Percentiles rank a stretch among this genome's conserved stretches.
Conservation (phyloP, 768 basidiomycete species). For the Psilocybe cubensis region DNA sequence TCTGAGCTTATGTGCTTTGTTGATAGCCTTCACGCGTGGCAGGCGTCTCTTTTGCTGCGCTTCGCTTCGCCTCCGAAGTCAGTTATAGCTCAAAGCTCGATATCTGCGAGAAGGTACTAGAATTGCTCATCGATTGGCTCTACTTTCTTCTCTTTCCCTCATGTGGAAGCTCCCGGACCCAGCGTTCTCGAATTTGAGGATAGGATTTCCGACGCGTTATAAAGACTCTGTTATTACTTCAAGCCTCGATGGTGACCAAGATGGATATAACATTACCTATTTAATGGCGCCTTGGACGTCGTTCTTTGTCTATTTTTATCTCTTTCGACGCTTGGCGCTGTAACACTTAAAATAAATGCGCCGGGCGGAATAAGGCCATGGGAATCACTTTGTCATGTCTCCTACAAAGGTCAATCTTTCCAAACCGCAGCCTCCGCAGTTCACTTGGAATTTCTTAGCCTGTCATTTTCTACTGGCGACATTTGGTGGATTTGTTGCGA, state of each 20-base stretch:
- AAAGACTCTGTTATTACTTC: not conserved
- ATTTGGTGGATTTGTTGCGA: slow-evolving; percentile 1
- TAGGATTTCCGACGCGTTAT: too few species aligned
- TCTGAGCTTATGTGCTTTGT: not conserved
- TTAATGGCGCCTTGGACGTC: not conserved
- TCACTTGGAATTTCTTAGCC: slow-evolving; percentile 14
- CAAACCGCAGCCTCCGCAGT: slow-evolving; percentile 27
- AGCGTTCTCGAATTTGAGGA: too few species aligned
- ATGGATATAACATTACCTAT: not conserved
- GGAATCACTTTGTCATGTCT: slow-evolving; percentile 14
- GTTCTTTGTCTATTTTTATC: not conserved
- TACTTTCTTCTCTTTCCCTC: too few species aligned
- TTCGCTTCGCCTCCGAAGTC: slow-evolving; percentile 4
- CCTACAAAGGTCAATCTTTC: slow-evolving; percentile 17
- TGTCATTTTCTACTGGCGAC: not conserved
- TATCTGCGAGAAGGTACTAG: not conserved
- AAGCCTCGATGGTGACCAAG: not conserved
- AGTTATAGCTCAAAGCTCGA: not conserved
- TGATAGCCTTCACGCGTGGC: not conserved
- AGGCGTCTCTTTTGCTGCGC: slow-evolving; percentile 7
- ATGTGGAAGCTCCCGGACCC: too few species aligned
- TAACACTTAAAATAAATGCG: not conserved
- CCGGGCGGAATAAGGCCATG: slow-evolving; percentile 7
- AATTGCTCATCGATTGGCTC: not conserved
- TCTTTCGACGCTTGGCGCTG: not conserved